Evolutionary conservation across 495 filamentous ascomycete species (phyloP), one percentile per base, ranked within the genome.

Genomic region (Aspergillus leporis): DNA sequence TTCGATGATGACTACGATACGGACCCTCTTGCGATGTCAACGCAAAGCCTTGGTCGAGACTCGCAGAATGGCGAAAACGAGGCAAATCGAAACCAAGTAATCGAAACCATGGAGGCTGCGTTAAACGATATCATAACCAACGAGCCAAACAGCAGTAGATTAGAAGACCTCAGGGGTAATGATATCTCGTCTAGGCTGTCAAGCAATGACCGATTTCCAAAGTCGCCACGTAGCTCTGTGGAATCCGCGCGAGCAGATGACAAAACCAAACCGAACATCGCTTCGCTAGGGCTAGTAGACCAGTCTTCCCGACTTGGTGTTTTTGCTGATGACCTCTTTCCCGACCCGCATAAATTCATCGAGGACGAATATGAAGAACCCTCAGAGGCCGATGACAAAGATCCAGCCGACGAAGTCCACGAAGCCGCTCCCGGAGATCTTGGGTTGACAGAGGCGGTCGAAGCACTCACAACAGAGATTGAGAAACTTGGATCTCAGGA

Each of bases 381-480:
- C 6, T 84, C 90, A 14, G 83, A 79, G 32, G 62, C 56, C 38
- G 80, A 84, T 14, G 85, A 81, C 14, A 82, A 82, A 21, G 81
- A 89, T 22, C 75, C 82, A 7, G 87, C 89, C 31, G 92, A 97
- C 57, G 90, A 90, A 57, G 89, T 99, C 23, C 92, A 96, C 60
- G 90, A 97, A 78, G 95, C 95, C 40, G 92, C 92, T 2, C 95
- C 95, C 6, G 95, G 95, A 4, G 95, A 99, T 70, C 83, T 99
- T 10, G 95, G 94, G 7, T 73, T 99, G 45, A 90, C 90, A 0
- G 95, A 99, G 68, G 94, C 95, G 5, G 95, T 98, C 59, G 86
- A 91, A 51, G 85, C 82, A 0, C 79, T 99, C 22, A 90, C 88
- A 2, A 83, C 84, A 43, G 92, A 98, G 63, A 96, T 99, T 60